These are phyloP conservation scores for Aspergillus terreus DNA, from an alignment of 2,329 filamentous ascomycete species.

Conservation along the genomic window DNA sequence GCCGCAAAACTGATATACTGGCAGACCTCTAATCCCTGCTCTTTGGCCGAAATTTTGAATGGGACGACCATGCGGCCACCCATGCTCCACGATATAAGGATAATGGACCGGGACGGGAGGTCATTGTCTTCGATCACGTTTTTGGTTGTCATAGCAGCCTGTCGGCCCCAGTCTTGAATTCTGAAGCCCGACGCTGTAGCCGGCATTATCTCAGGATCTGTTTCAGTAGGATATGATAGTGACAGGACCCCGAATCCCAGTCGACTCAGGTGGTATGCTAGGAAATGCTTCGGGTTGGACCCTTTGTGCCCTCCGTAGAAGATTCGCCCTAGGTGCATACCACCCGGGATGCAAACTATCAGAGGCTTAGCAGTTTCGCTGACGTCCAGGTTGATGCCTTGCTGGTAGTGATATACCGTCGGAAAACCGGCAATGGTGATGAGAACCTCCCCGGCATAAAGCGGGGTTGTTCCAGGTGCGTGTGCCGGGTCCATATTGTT, in stretches of 20 bases:
- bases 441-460: slow-evolving; percentile 5
- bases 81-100: slow-evolving; percentile 16
- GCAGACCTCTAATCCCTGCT: slow-evolving; percentile 8
- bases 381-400: neutral
- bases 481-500: too few relatives aligned
- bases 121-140: neutral
- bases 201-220: neutral
- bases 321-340: neutral
- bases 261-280: neutral
- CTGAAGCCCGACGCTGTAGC: neutral
- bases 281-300: neutral
- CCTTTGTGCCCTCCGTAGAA: neutral
- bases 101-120: slow-evolving; percentile 1
- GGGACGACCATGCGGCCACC: slow-evolving; percentile 14
- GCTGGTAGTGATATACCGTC: slow-evolving; percentile 13
- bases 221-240: neutral
- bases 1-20: slow-evolving; percentile 14
- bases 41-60: slow-evolving; percentile 11
- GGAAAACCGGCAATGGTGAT: slow-evolving; percentile 8
- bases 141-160: neutral
- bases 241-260: neutral
- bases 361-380: neutral
- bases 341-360: neutral
- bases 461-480: neutral
- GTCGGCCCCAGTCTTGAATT: neutral